Base-by-base conservation (phyloP, 306 rosid genomes). In the Lithocarpus polystachyus region DNA sequence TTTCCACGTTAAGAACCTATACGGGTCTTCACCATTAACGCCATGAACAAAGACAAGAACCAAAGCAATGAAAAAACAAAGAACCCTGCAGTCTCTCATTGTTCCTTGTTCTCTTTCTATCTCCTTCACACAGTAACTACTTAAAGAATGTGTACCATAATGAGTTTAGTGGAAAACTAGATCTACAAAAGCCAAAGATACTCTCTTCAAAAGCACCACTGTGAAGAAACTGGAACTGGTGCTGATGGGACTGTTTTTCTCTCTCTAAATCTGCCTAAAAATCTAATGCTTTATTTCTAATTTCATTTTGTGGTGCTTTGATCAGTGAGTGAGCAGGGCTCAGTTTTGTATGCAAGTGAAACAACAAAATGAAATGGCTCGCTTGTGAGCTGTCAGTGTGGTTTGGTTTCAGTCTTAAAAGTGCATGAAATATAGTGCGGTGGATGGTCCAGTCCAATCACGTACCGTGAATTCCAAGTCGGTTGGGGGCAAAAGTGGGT, bases 1-100 rank as follows among this genome's bases (percentile, higher is more conserved):
- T 87, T 95, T 92, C 99, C 99, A 95, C 43, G 95, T 90, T 83
- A 89, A 26, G 82, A 80, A 85, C 54, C 91, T 87, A 40, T 95
- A 95, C 0, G 99, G 99, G 90, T 95, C 90, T 62, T 95, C 99
- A 75, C 77, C 88, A 56, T 81, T 79, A 60, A 79, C 93, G 35
- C 86, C 90, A 84, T 82, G 18, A n/a, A 57, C 76, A 56, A 31
- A 45, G 19, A 81, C 33, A 17, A 88, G 72, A 75, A 81, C 78
- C 35, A 79, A 56, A 72, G 24, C 48, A 82, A 85, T 54, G 80
- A 77, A 51, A 48, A 37, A 65, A 79, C 40, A 81, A 69, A 80
- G 77, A 23, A 78, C 35, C 33, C 57, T 62, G 56, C 29, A 24
- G 4, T 48, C 73, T 64, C 80, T 67, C 83, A 78, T 82, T 52